Percentiles rank a stretch among this genome's conserved stretches.
Evolutionary conservation across 2,329 filamentous ascomycete genomes (phyloP).

Genomic region (Fusarium nanum): DNA sequence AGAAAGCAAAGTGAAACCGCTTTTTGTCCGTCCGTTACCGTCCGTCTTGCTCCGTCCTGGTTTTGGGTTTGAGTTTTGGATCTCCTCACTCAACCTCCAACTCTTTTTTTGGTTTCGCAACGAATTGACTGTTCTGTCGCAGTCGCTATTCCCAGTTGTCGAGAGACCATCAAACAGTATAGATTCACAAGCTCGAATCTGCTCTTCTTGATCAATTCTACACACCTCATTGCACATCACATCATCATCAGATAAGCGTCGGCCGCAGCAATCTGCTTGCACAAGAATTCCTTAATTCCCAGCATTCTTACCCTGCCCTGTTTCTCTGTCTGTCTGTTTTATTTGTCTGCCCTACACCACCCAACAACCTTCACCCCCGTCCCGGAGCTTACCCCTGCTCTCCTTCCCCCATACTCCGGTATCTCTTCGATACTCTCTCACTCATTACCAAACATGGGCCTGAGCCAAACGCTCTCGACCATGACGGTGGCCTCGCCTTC

Average conservation of each 20-base stretch:
- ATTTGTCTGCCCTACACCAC: conserved; percentile 28
- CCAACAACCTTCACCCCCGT: conserved; percentile 30
- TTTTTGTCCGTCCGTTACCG: conserved; percentile 34
- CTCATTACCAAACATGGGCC: conserved; percentile 41
- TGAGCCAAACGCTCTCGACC: conserved; percentile 46
- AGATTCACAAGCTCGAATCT: not conserved
- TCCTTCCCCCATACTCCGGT: conserved; percentile 38
- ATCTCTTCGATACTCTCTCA: conserved; percentile 38
- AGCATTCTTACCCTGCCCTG: conserved; percentile 24
- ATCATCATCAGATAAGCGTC: conserved; percentile 25
- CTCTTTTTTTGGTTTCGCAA: conserved; percentile 25
- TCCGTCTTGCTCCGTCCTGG: conserved; percentile 30
- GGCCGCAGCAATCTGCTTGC: conserved; percentile 22
- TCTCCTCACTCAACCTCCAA: conserved; percentile 24
- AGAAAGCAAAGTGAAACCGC: conserved; percentile 32
- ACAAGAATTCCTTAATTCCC: conserved; percentile 30
- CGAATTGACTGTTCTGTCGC: conserved; percentile 6
- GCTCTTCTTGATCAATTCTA: conserved; percentile 1
- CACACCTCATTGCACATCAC: conserved; percentile 7
- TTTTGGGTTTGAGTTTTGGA: conserved; percentile 4
- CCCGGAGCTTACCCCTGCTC: conserved; percentile 33
- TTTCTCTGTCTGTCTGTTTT: conserved; percentile 6
- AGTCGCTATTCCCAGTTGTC: conserved; percentile 7
- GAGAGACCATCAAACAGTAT: conserved; percentile 2
- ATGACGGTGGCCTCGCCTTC: conserved; percentile 45